Base-by-base conservation (phyloP, 805 yeast genomes). In the Candida chauliodis region DNA sequence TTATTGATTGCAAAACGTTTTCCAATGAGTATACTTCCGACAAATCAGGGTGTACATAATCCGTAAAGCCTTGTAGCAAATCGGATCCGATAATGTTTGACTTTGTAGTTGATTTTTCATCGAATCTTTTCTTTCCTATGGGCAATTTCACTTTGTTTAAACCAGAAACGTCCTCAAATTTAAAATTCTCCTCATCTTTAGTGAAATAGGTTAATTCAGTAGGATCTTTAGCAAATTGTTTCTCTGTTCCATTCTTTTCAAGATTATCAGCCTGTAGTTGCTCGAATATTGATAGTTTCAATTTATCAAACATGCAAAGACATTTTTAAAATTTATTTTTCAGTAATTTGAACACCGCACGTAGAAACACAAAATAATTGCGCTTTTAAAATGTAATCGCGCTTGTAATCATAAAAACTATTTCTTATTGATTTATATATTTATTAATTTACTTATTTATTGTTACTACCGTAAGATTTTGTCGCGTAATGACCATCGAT, bases 401-500 rank as follows among this genome's bases (percentile, higher is more conserved):
- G n/a, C n/a, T n/a, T n/a, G n/a, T n/a, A n/a, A n/a, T n/a, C n/a
- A n/a, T n/a, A n/a, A n/a, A n/a, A n/a, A n/a, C 9, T 25, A 25
- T 25, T 23, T 32, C 18, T 14, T n/a, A n/a, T n/a, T n/a, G n/a
- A n/a, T n/a, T n/a, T n/a, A n/a, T n/a, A n/a, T n/a, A n/a, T n/a
- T n/a, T n/a, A n/a, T n/a, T n/a, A n/a, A n/a, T n/a, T n/a, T n/a
- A n/a, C n/a, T n/a, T n/a, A n/a, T n/a, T n/a, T n/a, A n/a, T n/a
- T n/a, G n/a, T n/a, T n/a, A n/a, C n/a, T n/a, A n/a, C n/a, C n/a
- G n/a, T n/a, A n/a, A n/a, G n/a, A n/a, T n/a, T n/a, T n/a, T n/a
- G n/a, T n/a, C n/a, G n/a, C 84, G 51, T 84, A 84, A 43, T 77
- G 69, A 44, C 93, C 93, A 49, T 80, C 70, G 43, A 76, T 73